Evolutionary conservation across 768 basidiomycete genomes (phyloP), one percentile per base, ranked within the genome.

Genomic region (Dacryopinax spathularia): DNA sequence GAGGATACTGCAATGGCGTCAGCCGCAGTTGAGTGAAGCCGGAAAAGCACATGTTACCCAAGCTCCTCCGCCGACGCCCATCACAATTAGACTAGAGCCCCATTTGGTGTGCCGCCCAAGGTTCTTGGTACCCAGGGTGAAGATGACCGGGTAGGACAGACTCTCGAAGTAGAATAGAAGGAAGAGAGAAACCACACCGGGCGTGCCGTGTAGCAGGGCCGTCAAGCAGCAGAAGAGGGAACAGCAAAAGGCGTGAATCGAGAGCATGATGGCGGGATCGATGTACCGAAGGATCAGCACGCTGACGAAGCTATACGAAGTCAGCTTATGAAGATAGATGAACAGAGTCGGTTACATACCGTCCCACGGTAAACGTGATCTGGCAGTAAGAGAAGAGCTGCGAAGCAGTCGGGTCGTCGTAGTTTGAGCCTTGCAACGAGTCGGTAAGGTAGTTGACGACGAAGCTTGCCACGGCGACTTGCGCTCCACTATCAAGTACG

Each of bases 91-190:
- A 63, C 83, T 81, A 15, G 84, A 85, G 2, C 84, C 84, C 62
- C 73, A 73, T 71, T 84, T 85, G 4, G 83, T 83, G 69, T 84
- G 76, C 37, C 75, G 75, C 31, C 84, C 84, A 34, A 85, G 73
- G 68, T 83, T 82, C 75, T 84, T 84, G 60, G 84, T 85, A 7
- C 78, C 84, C 35, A 85, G 76, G 1, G 83, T 85, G 74, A 85
- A 85, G 64, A 85, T 83, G 65, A 81, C 82, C 4, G 84, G 84
- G 66, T 85, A 65, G 16, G 85, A 87, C 65, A 88, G 87, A 33
- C 84, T 86, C 73, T 87, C 86, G 70, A 86, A 86, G 77, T 84
- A 86, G 78, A 87, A 86, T 62, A 88, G 73, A 63, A 76, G 16
- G 69, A 85, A 87, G 34, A 88, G 70, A 73, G 81, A 84, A 10